These are phyloP conservation scores for Boletus coccyginus DNA, from an alignment of 768 basidiomycete genomes.

Conservation along the genomic window DNA sequence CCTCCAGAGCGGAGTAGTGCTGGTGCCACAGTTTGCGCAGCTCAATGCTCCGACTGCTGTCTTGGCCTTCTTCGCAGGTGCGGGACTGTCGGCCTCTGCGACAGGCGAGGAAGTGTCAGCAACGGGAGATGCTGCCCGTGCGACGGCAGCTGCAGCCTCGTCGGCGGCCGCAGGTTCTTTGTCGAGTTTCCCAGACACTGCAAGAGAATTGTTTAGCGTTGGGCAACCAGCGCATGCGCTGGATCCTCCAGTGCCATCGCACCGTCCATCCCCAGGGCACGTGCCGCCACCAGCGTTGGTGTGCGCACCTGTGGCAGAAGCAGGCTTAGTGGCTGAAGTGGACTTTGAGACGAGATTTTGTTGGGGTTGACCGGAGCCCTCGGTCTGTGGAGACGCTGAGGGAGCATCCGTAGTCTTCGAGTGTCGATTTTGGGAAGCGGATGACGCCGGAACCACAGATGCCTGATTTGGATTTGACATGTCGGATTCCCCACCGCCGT, in stretches of 20 bases:
- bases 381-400: slow-evolving; percentile 26
- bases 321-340: slow-evolving; percentile 26
- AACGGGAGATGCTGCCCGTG: slow-evolving; percentile 26
- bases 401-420: slow-evolving; percentile 29
- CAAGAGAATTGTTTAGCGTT: slow-evolving; percentile 85
- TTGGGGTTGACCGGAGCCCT: slow-evolving; percentile 23
- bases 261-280: slow-evolving; percentile 98
- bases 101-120: slow-evolving; percentile 36
- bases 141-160: slow-evolving; percentile 18
- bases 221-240: slow-evolving; percentile 94
- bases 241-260: slow-evolving; percentile 96
- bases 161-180: slow-evolving; percentile 32
- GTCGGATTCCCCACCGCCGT: slow-evolving; percentile 33
- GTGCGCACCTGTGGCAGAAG: slow-evolving; percentile 32
- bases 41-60: slow-evolving; percentile 68
- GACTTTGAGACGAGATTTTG: slow-evolving; percentile 27
- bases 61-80: slow-evolving; percentile 32
- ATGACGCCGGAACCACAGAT: slow-evolving; percentile 31
- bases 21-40: slow-evolving; percentile 88
- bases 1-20: slow-evolving; percentile 87
- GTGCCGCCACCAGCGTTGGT: slow-evolving; percentile 50
- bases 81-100: slow-evolving; percentile 29
- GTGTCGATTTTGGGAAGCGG: slow-evolving; percentile 31
- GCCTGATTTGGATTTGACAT: slow-evolving; percentile 37
- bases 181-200: slow-evolving; percentile 42